Conservation (phyloP, 2,329 filamentous ascomycete genomes). For the Fusarium devonianum region DNA sequence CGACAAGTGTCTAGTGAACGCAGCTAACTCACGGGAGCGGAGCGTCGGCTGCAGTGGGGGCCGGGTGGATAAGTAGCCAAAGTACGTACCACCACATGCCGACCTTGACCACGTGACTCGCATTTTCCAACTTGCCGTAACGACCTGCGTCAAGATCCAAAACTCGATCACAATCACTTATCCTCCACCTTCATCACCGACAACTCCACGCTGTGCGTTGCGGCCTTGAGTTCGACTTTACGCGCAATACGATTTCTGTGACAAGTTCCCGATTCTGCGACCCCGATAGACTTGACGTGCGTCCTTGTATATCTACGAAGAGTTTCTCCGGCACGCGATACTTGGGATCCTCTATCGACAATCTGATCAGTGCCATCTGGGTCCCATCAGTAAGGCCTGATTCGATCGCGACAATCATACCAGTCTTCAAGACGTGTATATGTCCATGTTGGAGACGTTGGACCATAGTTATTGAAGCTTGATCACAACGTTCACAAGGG, state of each 20-base stretch:
- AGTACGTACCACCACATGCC: slow-evolving; percentile 15
- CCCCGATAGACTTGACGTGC: slow-evolving; percentile 8
- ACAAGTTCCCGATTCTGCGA: neutral
- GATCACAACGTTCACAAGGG: slow-evolving; percentile 31
- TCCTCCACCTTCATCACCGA: slow-evolving; percentile 5
- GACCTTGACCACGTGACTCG: slow-evolving; percentile 19
- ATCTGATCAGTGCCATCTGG: slow-evolving; percentile 9
- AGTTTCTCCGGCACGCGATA: slow-evolving; percentile 13
- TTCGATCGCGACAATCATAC: slow-evolving; percentile 14
- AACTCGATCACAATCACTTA: slow-evolving; percentile 3
- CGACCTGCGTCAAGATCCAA: slow-evolving; percentile 12
- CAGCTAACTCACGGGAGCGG: too few species aligned
- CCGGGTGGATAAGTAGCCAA: neutral
- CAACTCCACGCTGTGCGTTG: neutral
- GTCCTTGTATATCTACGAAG: neutral
- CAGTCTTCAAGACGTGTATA: slow-evolving; percentile 16
- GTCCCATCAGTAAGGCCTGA: slow-evolving; percentile 9
- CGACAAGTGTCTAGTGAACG: too few species aligned
- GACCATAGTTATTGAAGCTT: slow-evolving; percentile 32
- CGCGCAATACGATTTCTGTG: neutral
- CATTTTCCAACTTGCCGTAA: slow-evolving; percentile 7
- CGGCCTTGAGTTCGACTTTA: neutral
- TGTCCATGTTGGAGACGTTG: slow-evolving; percentile 26
- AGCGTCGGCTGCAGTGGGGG: neutral
- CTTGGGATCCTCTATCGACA: slow-evolving; percentile 3